A percentile compares a stretch with the other conserved stretches of the same genome.
phyloP scores from a whole-genome alignment of 768 basidiomycete species.

The Termitomyces titanicus region DNA sequence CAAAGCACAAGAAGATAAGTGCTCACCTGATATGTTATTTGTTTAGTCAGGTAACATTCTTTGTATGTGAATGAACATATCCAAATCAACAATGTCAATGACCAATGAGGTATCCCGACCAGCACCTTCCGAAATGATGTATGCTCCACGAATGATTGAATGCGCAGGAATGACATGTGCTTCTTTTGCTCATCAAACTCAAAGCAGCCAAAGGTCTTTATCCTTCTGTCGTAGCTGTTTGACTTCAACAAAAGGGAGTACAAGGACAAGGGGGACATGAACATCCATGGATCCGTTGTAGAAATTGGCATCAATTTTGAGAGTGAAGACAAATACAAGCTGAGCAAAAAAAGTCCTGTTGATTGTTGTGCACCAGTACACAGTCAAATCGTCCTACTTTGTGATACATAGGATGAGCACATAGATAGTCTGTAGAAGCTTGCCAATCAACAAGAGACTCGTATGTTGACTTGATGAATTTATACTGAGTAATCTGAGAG shows the following conservation, averaged over 20 bases:
- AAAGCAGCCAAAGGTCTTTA: slow-evolving; percentile 19
- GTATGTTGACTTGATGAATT: slow-evolving; percentile 19
- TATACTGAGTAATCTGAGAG: background rate
- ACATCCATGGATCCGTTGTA: too few relatives aligned
- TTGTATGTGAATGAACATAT: slow-evolving; percentile 23
- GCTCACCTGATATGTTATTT: too few relatives aligned
- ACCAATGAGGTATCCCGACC: slow-evolving; percentile 19
- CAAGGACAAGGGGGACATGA: too few relatives aligned
- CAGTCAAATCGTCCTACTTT: background rate
- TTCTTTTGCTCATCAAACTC: background rate
- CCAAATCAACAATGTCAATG: slow-evolving; percentile 24
- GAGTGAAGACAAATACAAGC: too few relatives aligned
- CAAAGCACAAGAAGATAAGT: too few relatives aligned
- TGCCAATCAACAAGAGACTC: slow-evolving; percentile 18
- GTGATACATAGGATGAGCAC: slow-evolving; percentile 15
- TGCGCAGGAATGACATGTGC: slow-evolving; percentile 20
- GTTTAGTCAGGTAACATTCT: slow-evolving; percentile 2
- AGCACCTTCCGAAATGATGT: slow-evolving; percentile 18
- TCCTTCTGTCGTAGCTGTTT: slow-evolving; percentile 13
- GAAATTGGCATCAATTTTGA: too few relatives aligned
- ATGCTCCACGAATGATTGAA: slow-evolving; percentile 27
- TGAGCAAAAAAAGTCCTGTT: too few relatives aligned
- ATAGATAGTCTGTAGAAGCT: slow-evolving; percentile 13
- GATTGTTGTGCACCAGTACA: background rate
- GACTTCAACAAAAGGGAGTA: too few relatives aligned